These are phyloP conservation scores for Puccinia coronata DNA, from an alignment of 1,284 basidiomycete genomes.

Conservation along the genomic window DNA sequence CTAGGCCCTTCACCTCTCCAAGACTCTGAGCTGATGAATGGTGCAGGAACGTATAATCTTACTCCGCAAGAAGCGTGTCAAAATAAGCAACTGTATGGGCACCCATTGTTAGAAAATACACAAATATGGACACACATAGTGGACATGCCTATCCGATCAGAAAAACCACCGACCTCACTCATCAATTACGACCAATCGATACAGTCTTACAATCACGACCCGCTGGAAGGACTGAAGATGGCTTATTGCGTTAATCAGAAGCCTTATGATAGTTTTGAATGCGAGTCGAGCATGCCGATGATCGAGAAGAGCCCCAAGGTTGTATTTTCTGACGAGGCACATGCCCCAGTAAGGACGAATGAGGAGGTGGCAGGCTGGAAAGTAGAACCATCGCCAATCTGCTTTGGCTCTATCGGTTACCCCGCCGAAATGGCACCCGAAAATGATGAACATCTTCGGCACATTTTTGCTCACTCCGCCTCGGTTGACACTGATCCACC, in stretches of 20 bases:
- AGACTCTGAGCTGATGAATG: background rate
- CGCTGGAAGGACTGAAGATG: constrained; percentile 6
- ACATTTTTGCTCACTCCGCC: background rate
- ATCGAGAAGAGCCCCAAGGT: constrained; percentile 7
- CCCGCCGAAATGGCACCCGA: background rate
- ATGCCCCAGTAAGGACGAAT: background rate
- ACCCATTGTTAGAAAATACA: background rate
- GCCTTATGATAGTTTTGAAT: background rate
- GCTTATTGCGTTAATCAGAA: background rate
- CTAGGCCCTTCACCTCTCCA: background rate
- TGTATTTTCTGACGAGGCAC: background rate
- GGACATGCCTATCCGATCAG: background rate
- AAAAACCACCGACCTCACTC: background rate
- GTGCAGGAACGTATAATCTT: background rate
- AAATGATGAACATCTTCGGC: background rate
- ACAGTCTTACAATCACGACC: background rate
- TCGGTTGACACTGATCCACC: background rate
- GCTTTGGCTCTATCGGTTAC: background rate
- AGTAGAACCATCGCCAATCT: background rate
- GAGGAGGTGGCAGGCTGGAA: background rate
- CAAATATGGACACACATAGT: background rate
- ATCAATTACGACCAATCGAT: background rate
- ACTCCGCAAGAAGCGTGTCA: background rate
- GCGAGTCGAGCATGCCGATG: constrained; percentile 11
- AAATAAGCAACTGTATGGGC: background rate